Evolutionary conservation across 1,284 basidiomycete genomes (phyloP).

Genomic region (Ustilago trichophora): DNA sequence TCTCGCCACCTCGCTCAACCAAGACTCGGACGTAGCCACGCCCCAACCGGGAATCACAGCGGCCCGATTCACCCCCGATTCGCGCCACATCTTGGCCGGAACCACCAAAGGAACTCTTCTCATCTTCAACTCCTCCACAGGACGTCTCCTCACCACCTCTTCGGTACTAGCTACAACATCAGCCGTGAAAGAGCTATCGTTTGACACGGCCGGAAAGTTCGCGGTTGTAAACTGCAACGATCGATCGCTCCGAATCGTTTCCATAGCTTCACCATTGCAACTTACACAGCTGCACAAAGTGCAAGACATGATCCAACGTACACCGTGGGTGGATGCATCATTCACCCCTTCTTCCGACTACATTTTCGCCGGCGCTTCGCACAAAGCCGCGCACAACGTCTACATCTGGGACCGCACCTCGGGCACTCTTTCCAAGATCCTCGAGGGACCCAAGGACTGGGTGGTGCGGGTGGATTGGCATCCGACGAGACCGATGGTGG

Average conservation of each 20-base stretch:
- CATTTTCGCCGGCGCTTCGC: slow-evolving; percentile 83
- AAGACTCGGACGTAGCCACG: too few species aligned
- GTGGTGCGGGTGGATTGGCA: slow-evolving; percentile 87
- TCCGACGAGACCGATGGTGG: slow-evolving; percentile 83
- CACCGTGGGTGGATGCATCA: slow-evolving; percentile 72
- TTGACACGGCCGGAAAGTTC: slow-evolving; percentile 82
- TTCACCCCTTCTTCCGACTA: slow-evolving; percentile 84
- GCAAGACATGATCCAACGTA: slow-evolving; percentile 86
- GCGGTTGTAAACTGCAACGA: slow-evolving; percentile 91
- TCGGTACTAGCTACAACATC: slow-evolving; percentile 59
- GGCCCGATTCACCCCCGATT: slow-evolving; percentile 78
- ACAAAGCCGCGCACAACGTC: slow-evolving; percentile 91
- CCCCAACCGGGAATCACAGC: slow-evolving; percentile 43
- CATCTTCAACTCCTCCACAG: too few species aligned
- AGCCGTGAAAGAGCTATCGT: slow-evolving; percentile 81
- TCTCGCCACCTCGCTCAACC: too few species aligned
- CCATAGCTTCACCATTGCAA: slow-evolving; percentile 18
- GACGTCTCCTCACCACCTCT: too few species aligned
- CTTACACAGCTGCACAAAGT: slow-evolving; percentile 85
- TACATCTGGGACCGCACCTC: slow-evolving; percentile 96
- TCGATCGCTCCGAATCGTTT: slow-evolving; percentile 76
- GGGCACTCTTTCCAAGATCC: slow-evolving; percentile 84
- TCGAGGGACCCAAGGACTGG: slow-evolving; percentile 93
- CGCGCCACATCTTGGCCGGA: slow-evolving; percentile 84
- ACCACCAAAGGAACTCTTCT: slow-evolving; percentile 82